Conservation (phyloP, 208 protist species). For the Tritrichomonas foetus region DNA sequence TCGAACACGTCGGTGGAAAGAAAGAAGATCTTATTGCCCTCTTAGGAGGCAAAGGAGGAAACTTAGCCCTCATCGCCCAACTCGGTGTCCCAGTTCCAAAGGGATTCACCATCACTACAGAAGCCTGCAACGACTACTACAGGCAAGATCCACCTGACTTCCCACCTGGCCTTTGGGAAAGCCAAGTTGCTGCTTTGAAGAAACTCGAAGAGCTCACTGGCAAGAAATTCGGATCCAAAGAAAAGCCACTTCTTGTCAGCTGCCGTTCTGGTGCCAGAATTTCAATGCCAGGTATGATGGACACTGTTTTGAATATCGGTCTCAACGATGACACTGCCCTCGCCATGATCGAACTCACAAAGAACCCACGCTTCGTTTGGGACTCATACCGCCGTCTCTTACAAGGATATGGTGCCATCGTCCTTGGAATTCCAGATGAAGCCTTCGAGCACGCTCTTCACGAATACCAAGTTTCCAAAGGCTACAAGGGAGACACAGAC, state of each 20-base stretch:
- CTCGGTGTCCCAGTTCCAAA: constrained; percentile 38
- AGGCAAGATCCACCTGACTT: constrained; percentile 5
- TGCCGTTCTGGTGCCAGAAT: neutral
- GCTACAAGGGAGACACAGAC: neutral
- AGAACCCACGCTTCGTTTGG: neutral
- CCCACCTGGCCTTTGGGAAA: constrained; percentile 1
- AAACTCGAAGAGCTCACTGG: neutral
- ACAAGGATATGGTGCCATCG: neutral
- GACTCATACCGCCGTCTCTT: neutral
- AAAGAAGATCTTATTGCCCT: neutral
- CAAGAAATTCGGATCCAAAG: neutral
- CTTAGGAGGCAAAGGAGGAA: constrained; percentile 1
- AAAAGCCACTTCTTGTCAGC: neutral
- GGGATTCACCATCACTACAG: constrained; percentile 10
- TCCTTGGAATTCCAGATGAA: neutral
- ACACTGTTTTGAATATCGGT: constrained; percentile 25
- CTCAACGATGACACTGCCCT: neutral
- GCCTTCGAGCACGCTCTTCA: neutral
- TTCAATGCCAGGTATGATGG: constrained; percentile 32
- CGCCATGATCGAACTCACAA: neutral
- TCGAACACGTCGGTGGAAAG: neutral
- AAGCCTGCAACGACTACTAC: constrained; percentile 31
- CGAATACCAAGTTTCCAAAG: neutral
- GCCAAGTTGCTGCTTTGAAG: neutral
- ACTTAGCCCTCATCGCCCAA: neutral